These are phyloP conservation scores for Trypanosoma congolense DNA, from an alignment of 208 protist species.

Conservation along the genomic window DNA sequence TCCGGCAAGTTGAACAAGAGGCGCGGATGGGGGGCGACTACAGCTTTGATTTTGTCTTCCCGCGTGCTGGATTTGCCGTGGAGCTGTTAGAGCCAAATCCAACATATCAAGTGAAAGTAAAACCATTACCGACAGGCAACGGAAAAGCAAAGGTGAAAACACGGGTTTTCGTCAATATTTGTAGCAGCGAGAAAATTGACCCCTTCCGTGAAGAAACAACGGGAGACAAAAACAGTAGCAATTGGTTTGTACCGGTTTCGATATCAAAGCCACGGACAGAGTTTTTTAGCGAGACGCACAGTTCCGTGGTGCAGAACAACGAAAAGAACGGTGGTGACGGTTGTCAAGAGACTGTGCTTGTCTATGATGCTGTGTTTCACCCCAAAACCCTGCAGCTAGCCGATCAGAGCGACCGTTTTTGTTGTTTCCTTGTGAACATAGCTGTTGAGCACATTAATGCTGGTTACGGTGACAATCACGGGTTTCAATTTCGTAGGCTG, in stretches of 20 bases:
- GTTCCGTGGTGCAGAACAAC: not conserved
- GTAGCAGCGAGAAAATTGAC: constrained; percentile 79
- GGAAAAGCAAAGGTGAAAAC: constrained; percentile 4
- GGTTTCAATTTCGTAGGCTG: constrained; percentile 68
- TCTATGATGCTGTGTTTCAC: constrained; percentile 88
- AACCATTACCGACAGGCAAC: constrained; percentile 1
- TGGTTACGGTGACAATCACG: constrained; percentile 73
- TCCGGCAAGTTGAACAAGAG: constrained; percentile 81
- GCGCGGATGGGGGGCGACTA: constrained; percentile 80
- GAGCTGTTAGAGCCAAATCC: constrained; percentile 72
- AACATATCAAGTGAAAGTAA: constrained; percentile 17
- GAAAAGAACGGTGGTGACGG: constrained; percentile 1
- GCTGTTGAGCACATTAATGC: constrained; percentile 89
- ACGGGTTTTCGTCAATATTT: constrained; percentile 72
- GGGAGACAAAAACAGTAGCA: constrained; percentile 54
- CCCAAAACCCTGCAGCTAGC: constrained; percentile 66
- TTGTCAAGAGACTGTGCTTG: constrained; percentile 31
- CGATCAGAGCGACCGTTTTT: constrained; percentile 69
- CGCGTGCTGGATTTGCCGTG: constrained; percentile 65
- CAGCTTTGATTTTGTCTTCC: constrained; percentile 90
- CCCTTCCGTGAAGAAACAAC: constrained; percentile 65
- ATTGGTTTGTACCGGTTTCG: constrained; percentile 85
- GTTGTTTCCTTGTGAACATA: constrained; percentile 90
- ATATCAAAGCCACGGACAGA: constrained; percentile 72
- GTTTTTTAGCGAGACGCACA: constrained; percentile 24